Evolutionary conservation across 108 stramenopile species (phyloP).

Genomic region (Bacterosira constricta): DNA sequence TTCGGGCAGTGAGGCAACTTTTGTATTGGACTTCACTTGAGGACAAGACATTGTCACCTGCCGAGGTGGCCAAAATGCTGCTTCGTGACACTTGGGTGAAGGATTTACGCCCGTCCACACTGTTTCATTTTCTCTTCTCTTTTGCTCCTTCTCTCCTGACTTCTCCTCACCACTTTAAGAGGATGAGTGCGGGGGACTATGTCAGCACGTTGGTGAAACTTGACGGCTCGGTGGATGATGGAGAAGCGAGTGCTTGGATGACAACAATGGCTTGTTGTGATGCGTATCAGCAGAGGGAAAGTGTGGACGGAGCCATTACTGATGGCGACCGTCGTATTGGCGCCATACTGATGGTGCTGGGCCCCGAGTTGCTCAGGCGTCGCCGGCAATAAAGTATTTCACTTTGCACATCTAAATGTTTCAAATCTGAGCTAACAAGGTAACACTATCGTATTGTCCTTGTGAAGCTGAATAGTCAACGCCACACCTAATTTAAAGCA

Average conservation of each 20-base stretch:
- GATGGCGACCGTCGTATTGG: slow-evolving; percentile 76
- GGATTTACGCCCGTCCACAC: slow-evolving; percentile 82
- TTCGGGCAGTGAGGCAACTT: slow-evolving; percentile 85
- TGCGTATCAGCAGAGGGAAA: slow-evolving; percentile 85
- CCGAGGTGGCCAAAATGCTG: slow-evolving; percentile 68
- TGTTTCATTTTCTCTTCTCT: slow-evolving; percentile 83
- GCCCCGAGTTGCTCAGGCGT: slow-evolving; percentile 79
- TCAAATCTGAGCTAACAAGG: too few relatives aligned
- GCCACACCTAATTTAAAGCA: too few relatives aligned
- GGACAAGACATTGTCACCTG: slow-evolving; percentile 54
- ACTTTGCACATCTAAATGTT: too few relatives aligned
- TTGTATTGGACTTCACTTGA: slow-evolving; percentile 88
- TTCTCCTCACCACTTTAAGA: slow-evolving; percentile 84
- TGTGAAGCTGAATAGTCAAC: too few relatives aligned
- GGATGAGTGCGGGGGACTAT: slow-evolving; percentile 79
- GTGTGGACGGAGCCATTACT: slow-evolving; percentile 39
- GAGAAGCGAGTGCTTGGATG: slow-evolving; percentile 90
- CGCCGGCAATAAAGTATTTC: slow-evolving; percentile 55
- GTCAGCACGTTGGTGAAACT: slow-evolving; percentile 65
- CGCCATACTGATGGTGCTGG: slow-evolving; percentile 75
- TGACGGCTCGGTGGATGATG: slow-evolving; percentile 82
- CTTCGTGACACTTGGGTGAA: slow-evolving; percentile 83
- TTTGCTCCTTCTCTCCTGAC: slow-evolving; percentile 79
- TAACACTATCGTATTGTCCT: too few relatives aligned
- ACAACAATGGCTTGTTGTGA: slow-evolving; percentile 86